These are phyloP conservation scores for Pythium chondricola DNA, from an alignment of 352 stramenopile genomes.

Conservation along the genomic window DNA sequence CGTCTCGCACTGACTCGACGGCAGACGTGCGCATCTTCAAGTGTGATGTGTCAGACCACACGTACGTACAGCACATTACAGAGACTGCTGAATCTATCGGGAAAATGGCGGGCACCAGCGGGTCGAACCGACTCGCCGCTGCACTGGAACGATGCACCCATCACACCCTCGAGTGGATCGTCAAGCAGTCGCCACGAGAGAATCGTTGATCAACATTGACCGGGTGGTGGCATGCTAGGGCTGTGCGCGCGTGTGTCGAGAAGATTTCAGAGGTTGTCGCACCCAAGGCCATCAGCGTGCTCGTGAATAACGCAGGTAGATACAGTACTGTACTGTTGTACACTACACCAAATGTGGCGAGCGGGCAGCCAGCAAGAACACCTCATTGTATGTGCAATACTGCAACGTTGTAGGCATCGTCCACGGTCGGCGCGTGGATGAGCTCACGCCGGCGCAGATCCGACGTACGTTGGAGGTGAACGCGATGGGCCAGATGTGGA, in stretches of 20 bases:
- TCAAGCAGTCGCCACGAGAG: too few species aligned
- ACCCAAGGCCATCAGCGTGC: constrained; percentile 18
- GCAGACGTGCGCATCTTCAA: constrained; percentile 39
- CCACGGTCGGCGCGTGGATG: constrained; percentile 17
- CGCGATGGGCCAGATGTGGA: constrained; percentile 74
- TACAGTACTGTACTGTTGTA: constrained; percentile 25
- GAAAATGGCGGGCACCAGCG: too few species aligned
- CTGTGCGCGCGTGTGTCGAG: constrained; percentile 10
- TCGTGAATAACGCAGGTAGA: constrained; percentile 33
- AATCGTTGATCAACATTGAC: constrained; percentile 1
- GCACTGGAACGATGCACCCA: too few species aligned
- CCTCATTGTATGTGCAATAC: too few species aligned
- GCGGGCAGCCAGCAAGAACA: too few species aligned
- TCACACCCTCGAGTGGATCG: too few species aligned
- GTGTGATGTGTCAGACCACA: constrained; percentile 60
- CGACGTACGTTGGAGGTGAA: constrained; percentile 24
- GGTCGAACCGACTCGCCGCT: too few species aligned
- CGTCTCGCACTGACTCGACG: not conserved
- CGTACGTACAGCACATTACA: constrained; percentile 20
- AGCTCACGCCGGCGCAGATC: constrained; percentile 17
- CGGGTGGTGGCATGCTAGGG: constrained; percentile 23
- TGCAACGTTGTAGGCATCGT: constrained; percentile 27
- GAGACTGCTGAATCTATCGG: not conserved
- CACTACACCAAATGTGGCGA: too few species aligned
- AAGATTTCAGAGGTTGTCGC: constrained; percentile 5